Conservation (phyloP, 2,329 filamentous ascomycete species). For the Neofusicoccum cordaticola region DNA sequence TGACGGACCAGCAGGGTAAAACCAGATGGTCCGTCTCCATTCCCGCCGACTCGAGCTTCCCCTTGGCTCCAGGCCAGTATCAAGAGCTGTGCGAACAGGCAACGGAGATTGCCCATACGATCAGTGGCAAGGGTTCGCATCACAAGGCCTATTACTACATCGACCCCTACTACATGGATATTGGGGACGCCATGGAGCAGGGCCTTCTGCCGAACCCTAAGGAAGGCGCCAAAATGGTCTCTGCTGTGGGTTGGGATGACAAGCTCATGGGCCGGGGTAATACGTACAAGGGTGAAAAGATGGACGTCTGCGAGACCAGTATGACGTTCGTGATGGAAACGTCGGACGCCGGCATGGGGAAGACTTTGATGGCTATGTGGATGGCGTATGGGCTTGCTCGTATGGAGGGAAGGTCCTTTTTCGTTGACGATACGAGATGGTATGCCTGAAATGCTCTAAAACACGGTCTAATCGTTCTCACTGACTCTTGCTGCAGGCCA, state of each 20-base stretch:
- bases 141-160: slow-evolving; percentile 58
- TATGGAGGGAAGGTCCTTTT: slow-evolving; percentile 72
- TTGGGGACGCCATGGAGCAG: slow-evolving; percentile 65
- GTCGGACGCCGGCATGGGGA: slow-evolving; percentile 72
- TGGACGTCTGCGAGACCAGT: slow-evolving; percentile 62
- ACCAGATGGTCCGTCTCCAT: slow-evolving; percentile 81
- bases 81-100: slow-evolving; percentile 66
- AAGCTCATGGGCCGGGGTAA: not conserved
- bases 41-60: slow-evolving; percentile 64
- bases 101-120: slow-evolving; percentile 56
- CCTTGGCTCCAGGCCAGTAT: slow-evolving; percentile 65
- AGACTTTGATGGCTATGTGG: slow-evolving; percentile 76
- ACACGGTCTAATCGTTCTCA: not conserved
- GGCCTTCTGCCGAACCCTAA: slow-evolving; percentile 56
- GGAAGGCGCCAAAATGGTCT: slow-evolving; percentile 27
- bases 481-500: slow-evolving; percentile 46
- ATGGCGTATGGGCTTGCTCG: slow-evolving; percentile 77
- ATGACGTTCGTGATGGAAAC: slow-evolving; percentile 78
- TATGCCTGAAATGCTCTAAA: slow-evolving; percentile 25
- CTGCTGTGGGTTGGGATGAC: slow-evolving; percentile 25
- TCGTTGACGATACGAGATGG: slow-evolving; percentile 81
- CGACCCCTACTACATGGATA: slow-evolving; percentile 71
- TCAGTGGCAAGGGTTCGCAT: slow-evolving; percentile 27
- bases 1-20: slow-evolving; percentile 63
- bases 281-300: slow-evolving; percentile 34